phyloP scores from a whole-genome alignment of 2,329 filamentous ascomycete species.

The Chaetomiaceae sp. region DNA sequence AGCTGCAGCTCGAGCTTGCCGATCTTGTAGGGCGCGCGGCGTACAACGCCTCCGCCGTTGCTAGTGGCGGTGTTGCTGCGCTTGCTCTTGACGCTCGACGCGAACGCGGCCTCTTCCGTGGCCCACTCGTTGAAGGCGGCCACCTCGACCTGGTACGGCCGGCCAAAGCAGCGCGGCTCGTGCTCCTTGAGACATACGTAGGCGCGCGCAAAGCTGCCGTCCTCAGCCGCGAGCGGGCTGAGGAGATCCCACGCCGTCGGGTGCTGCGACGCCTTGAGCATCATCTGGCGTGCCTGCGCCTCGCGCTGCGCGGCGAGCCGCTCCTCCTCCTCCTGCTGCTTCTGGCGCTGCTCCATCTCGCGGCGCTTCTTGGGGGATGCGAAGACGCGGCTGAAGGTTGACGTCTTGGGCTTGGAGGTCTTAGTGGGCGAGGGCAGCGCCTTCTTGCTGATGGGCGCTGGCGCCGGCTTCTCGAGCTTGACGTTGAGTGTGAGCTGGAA shows the following conservation, averaged over 20 bases:
- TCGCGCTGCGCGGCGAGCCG: constrained; percentile 63
- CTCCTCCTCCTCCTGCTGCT: constrained; percentile 80
- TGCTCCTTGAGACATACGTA: constrained; percentile 94
- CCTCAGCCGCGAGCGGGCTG: constrained; percentile 78
- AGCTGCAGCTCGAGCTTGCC: constrained; percentile 93
- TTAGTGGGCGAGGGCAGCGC: constrained; percentile 58
- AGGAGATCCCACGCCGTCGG: constrained; percentile 81
- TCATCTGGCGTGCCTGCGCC: constrained; percentile 58
- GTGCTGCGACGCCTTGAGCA: constrained; percentile 45
- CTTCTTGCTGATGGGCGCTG: constrained; percentile 31
- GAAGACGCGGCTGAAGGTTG: constrained; percentile 86
- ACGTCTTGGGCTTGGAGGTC: constrained; percentile 66
- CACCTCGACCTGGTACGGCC: constrained; percentile 81
- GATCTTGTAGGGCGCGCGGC: constrained; percentile 91
- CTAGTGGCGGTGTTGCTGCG: constrained; percentile 59
- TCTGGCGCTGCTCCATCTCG: constrained; percentile 79
- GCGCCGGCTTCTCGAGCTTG: constrained; percentile 79
- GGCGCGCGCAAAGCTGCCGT: constrained; percentile 89
- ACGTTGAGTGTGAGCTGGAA: constrained; percentile 97
- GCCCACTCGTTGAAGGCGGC: constrained; percentile 99
- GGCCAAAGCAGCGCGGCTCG: constrained; percentile 80
- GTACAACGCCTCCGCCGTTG: constrained; percentile 47
- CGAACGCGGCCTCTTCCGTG: constrained; percentile 71
- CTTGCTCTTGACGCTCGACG: constrained; percentile 93
- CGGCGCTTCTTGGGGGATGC: constrained; percentile 95